Conservation (phyloP, 495 filamentous ascomycete genomes). For the Venustampulla echinocandica region DNA sequence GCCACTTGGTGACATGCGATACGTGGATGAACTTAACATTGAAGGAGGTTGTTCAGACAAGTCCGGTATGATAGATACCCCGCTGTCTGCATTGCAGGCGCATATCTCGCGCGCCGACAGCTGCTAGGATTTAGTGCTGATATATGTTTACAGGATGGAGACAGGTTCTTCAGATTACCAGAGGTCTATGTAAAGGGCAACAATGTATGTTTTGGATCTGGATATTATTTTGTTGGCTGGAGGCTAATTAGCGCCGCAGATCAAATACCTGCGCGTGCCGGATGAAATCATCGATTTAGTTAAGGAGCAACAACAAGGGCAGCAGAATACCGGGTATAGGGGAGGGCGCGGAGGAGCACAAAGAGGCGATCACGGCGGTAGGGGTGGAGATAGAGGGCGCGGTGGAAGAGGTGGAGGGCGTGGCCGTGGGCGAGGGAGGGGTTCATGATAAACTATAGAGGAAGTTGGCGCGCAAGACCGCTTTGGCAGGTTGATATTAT, state of each 20-base stretch:
- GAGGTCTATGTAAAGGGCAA: constrained; percentile 96
- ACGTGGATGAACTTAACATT: constrained; percentile 99
- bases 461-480: no score
- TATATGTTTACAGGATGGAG: constrained; percentile 54
- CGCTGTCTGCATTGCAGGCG: neutral
- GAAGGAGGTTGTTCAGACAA: constrained; percentile 96
- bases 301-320: constrained; percentile 77
- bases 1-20: constrained; percentile 90
- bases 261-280: constrained; percentile 94
- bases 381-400: constrained; percentile 39
- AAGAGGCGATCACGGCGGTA: constrained; percentile 55
- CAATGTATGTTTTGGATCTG: constrained; percentile 53
- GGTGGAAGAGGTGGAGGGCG: constrained; percentile 43
- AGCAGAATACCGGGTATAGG: constrained; percentile 40
- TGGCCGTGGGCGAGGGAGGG: constrained; percentile 43
- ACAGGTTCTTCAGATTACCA: constrained; percentile 81
- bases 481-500: no score
- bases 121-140: neutral
- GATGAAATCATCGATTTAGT: constrained; percentile 92
- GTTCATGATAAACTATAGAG: constrained; percentile 25
- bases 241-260: constrained; percentile 43
- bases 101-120: neutral
- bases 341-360: constrained; percentile 53
- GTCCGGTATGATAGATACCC: constrained; percentile 48
- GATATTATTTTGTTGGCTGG: neutral